Base-by-base conservation (phyloP, 306 rosid genomes). In the Corylus americana region DNA sequence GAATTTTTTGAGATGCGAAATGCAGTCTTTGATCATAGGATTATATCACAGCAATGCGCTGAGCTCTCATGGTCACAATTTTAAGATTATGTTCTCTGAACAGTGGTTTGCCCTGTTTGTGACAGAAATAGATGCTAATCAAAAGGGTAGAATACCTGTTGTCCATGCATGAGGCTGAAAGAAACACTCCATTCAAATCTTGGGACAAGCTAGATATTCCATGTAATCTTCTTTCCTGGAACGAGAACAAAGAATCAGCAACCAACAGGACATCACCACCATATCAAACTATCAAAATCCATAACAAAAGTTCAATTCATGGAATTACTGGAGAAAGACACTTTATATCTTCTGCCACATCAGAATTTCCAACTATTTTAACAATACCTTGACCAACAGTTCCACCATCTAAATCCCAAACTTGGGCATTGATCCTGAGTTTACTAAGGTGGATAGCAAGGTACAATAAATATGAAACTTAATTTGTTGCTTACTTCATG, bases 161-260 rank as follows among this genome's bases (percentile, higher is more conserved):
- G 82, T 96, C 97, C 97, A 90, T 93, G 91, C 99, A 96, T 14
- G 99, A 93, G 58, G 99, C 96, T 55, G 97, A 85, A 78, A 96
- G 86, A 74, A 87, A 81, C 74, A 92, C 79, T 67, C 99, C 99
- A 83, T 83, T 91, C 13, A 76, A 86, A 85, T 96, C 99, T 85
- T 96, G 99, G 77, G 99, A 96, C 88, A 96, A 73, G 89, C 99
- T 91, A 76, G 99, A 90, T 84, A 93, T 88, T 68, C 99, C 99
- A 78, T 96, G 97, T 39, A 89, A 88, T 71, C 93, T 84, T 73
- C 73, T 89, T 72, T 80, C 91, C 99, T 95, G 92, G 72, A 89
- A 85, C 61, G 39, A 77, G 68, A 73, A 55, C 4, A 72, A 78
- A 61, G 54, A 63, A 76, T 44, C 31, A 68, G 29, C 48, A 68